These are phyloP conservation scores for Rhodofomes roseus DNA, from an alignment of 1,284 basidiomycete genomes.

Conservation along the genomic window DNA sequence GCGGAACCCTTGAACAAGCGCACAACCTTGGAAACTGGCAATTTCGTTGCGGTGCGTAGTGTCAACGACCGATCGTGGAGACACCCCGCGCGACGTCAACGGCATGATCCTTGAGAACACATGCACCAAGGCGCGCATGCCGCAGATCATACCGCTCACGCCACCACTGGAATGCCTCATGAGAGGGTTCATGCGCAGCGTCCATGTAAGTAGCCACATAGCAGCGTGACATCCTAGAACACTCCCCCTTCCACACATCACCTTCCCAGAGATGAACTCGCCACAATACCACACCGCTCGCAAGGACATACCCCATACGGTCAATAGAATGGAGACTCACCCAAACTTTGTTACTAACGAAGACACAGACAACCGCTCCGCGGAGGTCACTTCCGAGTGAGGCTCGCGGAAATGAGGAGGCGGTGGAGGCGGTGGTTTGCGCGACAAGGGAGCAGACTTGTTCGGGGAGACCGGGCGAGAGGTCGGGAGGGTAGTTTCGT, in stretches of 20 bases:
- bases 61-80: no score
- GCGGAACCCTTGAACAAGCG: no score
- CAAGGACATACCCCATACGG: not conserved
- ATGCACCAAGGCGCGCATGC: no score
- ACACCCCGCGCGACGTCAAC: no score
- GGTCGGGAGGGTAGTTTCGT: constrained; percentile 3
- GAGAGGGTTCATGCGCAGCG: no score
- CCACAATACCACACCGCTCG: not conserved
- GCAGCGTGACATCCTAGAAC: not conserved
- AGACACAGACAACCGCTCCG: constrained; percentile 29
- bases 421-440: constrained; percentile 27
- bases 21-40: no score
- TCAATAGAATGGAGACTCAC: constrained; percentile 36
- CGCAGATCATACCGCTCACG: no score
- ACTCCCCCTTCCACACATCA: not conserved
- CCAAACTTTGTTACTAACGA: constrained; percentile 45
- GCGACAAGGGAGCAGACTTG: constrained; percentile 21
- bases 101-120: no score
- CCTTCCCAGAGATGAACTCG: not conserved
- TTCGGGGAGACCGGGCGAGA: constrained; percentile 13
- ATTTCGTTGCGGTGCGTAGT: no score
- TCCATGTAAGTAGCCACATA: not conserved
- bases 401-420: constrained; percentile 16
- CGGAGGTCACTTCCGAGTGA: not conserved
- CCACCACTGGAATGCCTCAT: no score